phyloP scores from a whole-genome alignment of 2,329 filamentous ascomycete species.

The Exophiala phaeomuriformis region DNA sequence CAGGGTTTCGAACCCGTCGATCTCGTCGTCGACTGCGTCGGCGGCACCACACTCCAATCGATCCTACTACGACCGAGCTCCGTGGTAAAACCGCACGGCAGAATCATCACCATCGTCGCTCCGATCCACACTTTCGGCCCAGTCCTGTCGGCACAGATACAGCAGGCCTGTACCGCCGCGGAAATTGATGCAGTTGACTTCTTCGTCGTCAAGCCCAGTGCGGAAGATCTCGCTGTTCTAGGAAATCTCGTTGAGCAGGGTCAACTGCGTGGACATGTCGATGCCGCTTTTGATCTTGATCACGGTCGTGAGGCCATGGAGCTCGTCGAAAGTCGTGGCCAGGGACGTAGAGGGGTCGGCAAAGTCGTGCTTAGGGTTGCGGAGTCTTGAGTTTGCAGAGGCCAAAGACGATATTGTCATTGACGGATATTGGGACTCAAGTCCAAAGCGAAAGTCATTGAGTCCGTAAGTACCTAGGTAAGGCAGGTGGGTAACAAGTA shows the following conservation, averaged over 20 bases:
- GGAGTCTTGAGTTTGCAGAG: background rate
- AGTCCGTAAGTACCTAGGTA: no score
- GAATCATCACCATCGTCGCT: constrained; percentile 31
- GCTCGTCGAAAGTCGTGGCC: constrained; percentile 25
- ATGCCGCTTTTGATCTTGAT: constrained; percentile 32
- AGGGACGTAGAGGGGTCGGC: constrained; percentile 6
- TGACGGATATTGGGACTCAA: no score
- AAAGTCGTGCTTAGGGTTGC: constrained; percentile 12
- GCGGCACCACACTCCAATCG: constrained; percentile 30
- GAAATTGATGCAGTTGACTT: constrained; percentile 29
- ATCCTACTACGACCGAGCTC: constrained; percentile 30
- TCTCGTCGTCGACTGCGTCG: constrained; percentile 37
- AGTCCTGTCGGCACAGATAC: background rate
- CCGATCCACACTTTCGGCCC: constrained; percentile 21
- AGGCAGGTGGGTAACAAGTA: no score
- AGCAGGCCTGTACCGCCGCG: constrained; percentile 4
- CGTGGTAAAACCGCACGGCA: background rate
- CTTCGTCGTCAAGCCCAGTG: constrained; percentile 35
- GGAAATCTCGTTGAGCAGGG: constrained; percentile 33
- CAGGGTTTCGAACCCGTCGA: constrained; percentile 34
- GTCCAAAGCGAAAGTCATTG: no score
- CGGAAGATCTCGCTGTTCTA: constrained; percentile 31
- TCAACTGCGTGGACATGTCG: constrained; percentile 31
- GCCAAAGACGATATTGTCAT: no score
- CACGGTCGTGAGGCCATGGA: constrained; percentile 33